Evolutionary conservation across 805 yeast species (phyloP).

Genomic region (Saccharomyces jurei): DNA sequence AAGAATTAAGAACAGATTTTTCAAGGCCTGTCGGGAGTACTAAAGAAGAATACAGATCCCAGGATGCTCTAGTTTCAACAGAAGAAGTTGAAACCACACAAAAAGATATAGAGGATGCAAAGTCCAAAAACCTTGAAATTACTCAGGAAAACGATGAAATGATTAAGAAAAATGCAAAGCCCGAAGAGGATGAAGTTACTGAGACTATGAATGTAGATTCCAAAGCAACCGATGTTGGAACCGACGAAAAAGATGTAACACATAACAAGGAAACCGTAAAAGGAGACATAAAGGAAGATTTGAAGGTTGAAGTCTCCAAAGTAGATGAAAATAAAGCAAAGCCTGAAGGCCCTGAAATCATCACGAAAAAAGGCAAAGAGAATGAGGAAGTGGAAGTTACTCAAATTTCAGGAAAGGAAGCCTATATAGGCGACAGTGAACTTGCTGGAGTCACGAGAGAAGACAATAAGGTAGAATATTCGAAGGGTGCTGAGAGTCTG

Average conservation of each 20-base stretch:
- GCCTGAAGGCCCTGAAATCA: no score
- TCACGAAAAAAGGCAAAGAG: not conserved
- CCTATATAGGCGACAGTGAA: no score
- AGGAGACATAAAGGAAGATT: not conserved
- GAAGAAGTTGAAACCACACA: not conserved
- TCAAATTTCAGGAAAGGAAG: no score
- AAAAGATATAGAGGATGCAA: not conserved
- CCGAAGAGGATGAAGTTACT: not conserved
- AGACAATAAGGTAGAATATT: conserved; percentile 1
- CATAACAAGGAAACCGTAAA: not conserved
- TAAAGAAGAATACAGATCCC: not conserved
- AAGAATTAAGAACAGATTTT: not conserved
- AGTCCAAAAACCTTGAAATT: no score
- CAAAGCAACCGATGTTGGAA: not conserved
- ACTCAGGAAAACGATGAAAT: no score
- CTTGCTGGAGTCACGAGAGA: conserved; percentile 4
- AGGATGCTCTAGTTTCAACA: not conserved
- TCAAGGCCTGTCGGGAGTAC: not conserved
- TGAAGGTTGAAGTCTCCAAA: not conserved
- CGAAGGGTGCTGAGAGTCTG: conserved; percentile 1
- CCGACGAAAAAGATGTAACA: not conserved
- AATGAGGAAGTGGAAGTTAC: not conserved
- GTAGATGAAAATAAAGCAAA: not conserved
- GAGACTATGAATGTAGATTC: not conserved
- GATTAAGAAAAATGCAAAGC: no score